Evolutionary conservation across 2,329 filamentous ascomycete genomes (phyloP).

Genomic region (Xylariaceae sp.): DNA sequence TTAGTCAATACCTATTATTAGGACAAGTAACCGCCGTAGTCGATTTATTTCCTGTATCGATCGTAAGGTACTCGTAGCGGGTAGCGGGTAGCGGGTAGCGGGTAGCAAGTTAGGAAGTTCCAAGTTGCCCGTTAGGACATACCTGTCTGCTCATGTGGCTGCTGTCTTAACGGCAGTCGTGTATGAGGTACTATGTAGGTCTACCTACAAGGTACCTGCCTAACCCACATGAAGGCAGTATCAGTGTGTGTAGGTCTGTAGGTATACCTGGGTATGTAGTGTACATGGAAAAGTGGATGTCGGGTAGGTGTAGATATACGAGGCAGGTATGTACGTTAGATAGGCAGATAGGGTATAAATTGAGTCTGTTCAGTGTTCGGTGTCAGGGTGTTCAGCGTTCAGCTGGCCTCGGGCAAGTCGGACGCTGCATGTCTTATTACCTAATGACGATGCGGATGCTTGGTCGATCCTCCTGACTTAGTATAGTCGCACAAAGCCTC

Average conservation of each 20-base stretch:
- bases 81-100: no score
- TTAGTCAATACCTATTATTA: neutral
- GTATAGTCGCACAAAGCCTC: neutral
- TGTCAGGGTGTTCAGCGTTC: no score
- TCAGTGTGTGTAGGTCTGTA: no score
- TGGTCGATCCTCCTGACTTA: neutral
- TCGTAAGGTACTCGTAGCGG: neutral
- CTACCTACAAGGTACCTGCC: no score
- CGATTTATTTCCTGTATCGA: no score
- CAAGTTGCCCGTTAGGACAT: no score
- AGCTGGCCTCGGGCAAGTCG: neutral
- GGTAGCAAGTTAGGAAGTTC: no score
- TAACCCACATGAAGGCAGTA: no score
- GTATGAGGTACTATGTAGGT: no score
- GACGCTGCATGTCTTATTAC: neutral
- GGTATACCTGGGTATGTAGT: neutral
- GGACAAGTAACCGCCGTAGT: no score
- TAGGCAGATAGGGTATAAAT: neutral
- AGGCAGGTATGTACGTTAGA: neutral
- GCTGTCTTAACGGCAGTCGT: no score
- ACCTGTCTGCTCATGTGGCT: no score
- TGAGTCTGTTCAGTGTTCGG: neutral
- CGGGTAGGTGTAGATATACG: neutral
- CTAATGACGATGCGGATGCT: neutral
- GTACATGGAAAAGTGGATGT: neutral